A percentile compares a stretch with the other conserved stretches of the same genome.
Evolutionary conservation across 495 filamentous ascomycete species (phyloP).

Genomic region (Penicillium odoratum): DNA sequence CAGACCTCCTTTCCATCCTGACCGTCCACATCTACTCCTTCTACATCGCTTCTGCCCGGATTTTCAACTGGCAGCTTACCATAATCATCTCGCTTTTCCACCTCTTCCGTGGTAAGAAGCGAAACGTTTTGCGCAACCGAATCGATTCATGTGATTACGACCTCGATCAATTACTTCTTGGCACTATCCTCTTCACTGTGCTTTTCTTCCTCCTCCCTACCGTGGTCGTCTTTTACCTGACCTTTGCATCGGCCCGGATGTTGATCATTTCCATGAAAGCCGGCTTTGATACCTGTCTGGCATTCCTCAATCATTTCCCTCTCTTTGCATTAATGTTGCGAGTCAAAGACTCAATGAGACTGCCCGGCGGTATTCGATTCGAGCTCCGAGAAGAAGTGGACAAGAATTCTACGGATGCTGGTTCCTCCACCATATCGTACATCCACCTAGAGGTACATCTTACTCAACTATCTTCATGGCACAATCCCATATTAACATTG

Average conservation of each 20-base stretch:
- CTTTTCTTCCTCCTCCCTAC: slow-evolving; percentile 95
- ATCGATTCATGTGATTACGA: slow-evolving; percentile 99
- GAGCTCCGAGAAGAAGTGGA: slow-evolving; percentile 67
- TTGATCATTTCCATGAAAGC: slow-evolving; percentile 92
- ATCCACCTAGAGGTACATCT: slow-evolving; percentile 72
- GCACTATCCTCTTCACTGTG: slow-evolving; percentile 94
- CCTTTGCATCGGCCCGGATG: slow-evolving; percentile 93
- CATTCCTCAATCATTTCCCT: slow-evolving; percentile 96
- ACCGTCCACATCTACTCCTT: slow-evolving; percentile 97
- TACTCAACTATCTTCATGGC: neutral
- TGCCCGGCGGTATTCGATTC: slow-evolving; percentile 93
- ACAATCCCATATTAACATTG: slow-evolving; percentile 10
- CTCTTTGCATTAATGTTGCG: slow-evolving; percentile 96
- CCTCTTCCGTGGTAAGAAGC: slow-evolving; percentile 95
- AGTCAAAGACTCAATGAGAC: slow-evolving; percentile 84
- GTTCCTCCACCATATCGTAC: slow-evolving; percentile 59
- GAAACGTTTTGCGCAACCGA: slow-evolving; percentile 93
- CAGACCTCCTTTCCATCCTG: slow-evolving; percentile 86
- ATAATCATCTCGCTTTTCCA: slow-evolving; percentile 97
- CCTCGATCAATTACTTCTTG: slow-evolving; percentile 93
- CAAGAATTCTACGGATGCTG: slow-evolving; percentile 19
- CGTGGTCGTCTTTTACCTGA: slow-evolving; percentile 93
- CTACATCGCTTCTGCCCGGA: slow-evolving; percentile 92
- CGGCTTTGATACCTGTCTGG: slow-evolving; percentile 81
- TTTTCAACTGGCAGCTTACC: slow-evolving; percentile 97